Base-by-base conservation (phyloP, 108 stramenopile species). In the Poteriospumella lacustris region DNA sequence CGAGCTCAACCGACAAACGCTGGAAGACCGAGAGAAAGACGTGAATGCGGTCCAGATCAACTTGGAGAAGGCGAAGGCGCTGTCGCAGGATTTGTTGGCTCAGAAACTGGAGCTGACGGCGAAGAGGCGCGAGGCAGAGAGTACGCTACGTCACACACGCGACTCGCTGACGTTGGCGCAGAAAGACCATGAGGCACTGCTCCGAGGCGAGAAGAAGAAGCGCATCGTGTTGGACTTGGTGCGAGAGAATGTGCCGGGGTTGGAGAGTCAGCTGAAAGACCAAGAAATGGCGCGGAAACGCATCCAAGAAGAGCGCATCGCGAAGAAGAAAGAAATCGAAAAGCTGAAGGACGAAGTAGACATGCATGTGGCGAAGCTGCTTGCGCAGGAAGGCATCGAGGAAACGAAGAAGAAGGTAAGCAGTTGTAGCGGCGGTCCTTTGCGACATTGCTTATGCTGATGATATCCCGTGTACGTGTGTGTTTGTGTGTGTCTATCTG, bases 331-430 rank as follows among this genome's bases (percentile, higher is more conserved):
- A 52, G 26, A 70, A 39, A 15, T 67, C 12, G 78, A 83, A 19
- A 28, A 39, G 26, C 31, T 82, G 47, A 62, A 77, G 42, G 76
- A 84, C 43, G 88, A 89, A 40, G 59, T 89, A 5, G 86, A 87
- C 79, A 33, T 87, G 1, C 40, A 43, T 0, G 52, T 86, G 36
- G 83, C 79, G 36, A n/a, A 52, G 28, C 69, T 88, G 26, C 47
- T 86, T 12, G 44, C 29, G 31, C 80, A 85, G 67, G 85, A 84
- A 60, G 58, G 68, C 33, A 28, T 76, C 12, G 85, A 88, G 76
- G 29, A 58, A 42, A 40, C 42, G 2, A 75, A 68, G 39, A 56
- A 73, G 0, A 28, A 28, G 41, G 70, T 73, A 38, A 52, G 36
- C 19, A 52, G n/a, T 73, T 73, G 26, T 3, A 39, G 24, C 19